Base-by-base conservation (phyloP, 2,329 filamentous ascomycete species). In the Trichoderma polysporum region DNA sequence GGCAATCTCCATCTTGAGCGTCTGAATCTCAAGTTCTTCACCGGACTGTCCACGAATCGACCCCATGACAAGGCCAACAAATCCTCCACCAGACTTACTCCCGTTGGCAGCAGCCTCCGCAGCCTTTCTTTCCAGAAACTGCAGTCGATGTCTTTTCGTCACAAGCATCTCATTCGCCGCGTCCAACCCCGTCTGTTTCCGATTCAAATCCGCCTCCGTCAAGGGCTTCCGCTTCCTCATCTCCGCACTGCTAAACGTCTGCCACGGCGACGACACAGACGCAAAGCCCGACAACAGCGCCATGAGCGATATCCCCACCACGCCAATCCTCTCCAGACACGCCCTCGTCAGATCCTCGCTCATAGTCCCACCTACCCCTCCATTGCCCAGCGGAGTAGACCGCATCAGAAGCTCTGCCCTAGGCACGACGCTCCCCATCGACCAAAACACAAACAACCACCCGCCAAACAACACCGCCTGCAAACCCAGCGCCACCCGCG, bases 241-340 rank as follows among this genome's bases (percentile, higher is more conserved):
- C 25, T 49, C 81, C 45, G 85, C 86, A 33, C 88, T 87, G 27
- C 88, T 86, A 78, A 96, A 92, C 0, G 88, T 92, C 74, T 96
- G 91, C 92, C 93, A 97, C 1, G 93, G 88, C 1, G 91, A 90
- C 27, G 91, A 94, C 37, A 96, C 91, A n/a, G 92, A 92, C 6
- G 93, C 93, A 73, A 96, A 97, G 0, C 93, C 93, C 7, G 92
- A 92, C n/a, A 97, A 82, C 15, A 94, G 84, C 17, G 92, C 93
- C 92, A 97, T 96, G 62, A 95, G 80, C 56, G 90, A 89, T 66
- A 95, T 93, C 3, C 93, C 93, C 69, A 96, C 92, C 47, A 97
- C 90, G 13, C 92, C 93, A 29, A 97, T 88, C 52, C 93, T 79
- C 75, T 89, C 87, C 39, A 90, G 79, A 70, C 86, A 89, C 9